Percentiles rank a stretch among this genome's conserved stretches.
Conservation (phyloP, 495 filamentous ascomycete species). For the Aspergillus bridgeri region DNA sequence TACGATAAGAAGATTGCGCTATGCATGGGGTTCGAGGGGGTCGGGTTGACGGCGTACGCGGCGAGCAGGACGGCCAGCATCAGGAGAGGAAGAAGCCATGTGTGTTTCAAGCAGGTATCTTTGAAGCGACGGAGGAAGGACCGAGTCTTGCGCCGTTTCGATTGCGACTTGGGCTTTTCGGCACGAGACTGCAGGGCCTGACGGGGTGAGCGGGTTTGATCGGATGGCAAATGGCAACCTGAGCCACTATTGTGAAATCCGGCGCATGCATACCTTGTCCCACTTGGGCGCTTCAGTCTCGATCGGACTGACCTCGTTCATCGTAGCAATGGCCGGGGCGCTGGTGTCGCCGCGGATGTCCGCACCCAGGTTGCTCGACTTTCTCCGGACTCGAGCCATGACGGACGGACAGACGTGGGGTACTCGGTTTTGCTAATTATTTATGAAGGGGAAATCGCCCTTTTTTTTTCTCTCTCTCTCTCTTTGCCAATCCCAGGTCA, state of each 20-base stretch:
- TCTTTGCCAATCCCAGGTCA: neutral
- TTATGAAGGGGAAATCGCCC: neutral
- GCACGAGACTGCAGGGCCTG: constrained; percentile 23
- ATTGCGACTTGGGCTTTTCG: constrained; percentile 40
- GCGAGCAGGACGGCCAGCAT: constrained; percentile 60
- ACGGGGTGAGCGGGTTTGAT: constrained; percentile 10
- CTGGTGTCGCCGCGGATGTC: constrained; percentile 53
- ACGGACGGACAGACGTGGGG: neutral
- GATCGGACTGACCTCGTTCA: constrained; percentile 46
- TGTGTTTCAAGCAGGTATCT: constrained; percentile 65
- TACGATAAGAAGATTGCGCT: constrained; percentile 94
- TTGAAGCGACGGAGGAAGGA: constrained; percentile 64
- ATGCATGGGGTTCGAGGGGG: constrained; percentile 75
- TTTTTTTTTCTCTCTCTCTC: neutral
- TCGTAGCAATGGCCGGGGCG: constrained; percentile 51
- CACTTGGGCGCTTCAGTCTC: constrained; percentile 37
- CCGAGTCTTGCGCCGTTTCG: constrained; percentile 52
- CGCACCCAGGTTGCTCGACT: constrained; percentile 47
- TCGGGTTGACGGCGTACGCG: constrained; percentile 76
- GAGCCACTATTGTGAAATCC: neutral
- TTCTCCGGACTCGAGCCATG: constrained; percentile 46
- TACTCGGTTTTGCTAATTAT: neutral
- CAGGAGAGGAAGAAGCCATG: constrained; percentile 76
- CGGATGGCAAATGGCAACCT: constrained; percentile 7
- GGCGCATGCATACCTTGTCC: constrained; percentile 33